Base-by-base conservation (phyloP, 106 monocot species). In the Allium cepa region DNA sequence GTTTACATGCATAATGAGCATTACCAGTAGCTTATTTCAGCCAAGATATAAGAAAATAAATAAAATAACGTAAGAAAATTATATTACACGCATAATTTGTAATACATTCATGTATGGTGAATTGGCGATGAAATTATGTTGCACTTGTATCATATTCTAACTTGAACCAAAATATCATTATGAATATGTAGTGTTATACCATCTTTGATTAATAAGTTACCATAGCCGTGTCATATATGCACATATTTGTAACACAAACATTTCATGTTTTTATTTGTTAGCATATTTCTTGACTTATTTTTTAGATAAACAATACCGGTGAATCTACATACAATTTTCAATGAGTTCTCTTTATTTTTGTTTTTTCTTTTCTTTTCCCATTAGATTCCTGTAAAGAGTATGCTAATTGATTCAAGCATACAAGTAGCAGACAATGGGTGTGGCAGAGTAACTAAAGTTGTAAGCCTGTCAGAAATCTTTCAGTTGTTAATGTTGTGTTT, bases 391-490 rank as follows among this genome's bases (percentile, higher is more conserved):
- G 27, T 77, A 49, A 73, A 53, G 61, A 73, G 69, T 49, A 69
- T 64, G 46, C 50, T 73, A 17, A 72, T 82, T 73, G 77, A 82
- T 70, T 68, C 81, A 7, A 68, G 69, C 36, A 77, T 74, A 56
- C 76, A 69, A 13, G 77, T 77, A 47, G 59, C 65, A 60, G 81
- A 82, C 64, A 77, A 77, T 70, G 81, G 81, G 15, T 60, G 69
- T 55, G 77, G 69, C 64, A 69, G 59, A 52, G 60, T 81, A 62
- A 15, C 76, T 47, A 72, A 36, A 62, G 73, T 65, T 69, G 81
- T 81, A 77, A 46, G 80, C 36, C 5, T 36, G 36, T 36, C 5
- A 36, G 36, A 36, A 36, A 36, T 36, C 36, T 36, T 36, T 36
- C 36, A 36, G 36, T 36, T 36, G 36, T 36, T 36, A 67, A 47